A percentile compares a stretch with the other conserved stretches of the same genome.
Conservation (phyloP, 768 basidiomycete species). For the Russula vinacea region DNA sequence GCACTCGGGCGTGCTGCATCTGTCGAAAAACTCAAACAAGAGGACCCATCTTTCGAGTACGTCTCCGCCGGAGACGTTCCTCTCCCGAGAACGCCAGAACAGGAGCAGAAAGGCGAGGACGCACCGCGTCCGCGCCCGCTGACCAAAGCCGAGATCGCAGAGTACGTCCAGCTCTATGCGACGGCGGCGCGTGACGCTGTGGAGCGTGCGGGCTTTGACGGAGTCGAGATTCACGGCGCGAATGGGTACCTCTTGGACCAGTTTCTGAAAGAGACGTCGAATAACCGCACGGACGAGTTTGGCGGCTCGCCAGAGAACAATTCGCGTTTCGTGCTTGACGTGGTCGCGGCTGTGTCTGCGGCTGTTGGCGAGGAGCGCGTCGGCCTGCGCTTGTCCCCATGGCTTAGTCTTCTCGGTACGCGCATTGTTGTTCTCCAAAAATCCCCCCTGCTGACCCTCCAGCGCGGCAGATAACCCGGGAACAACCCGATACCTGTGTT, state of each 20-base stretch:
- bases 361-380: constrained; percentile 44
- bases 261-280: constrained; percentile 40
- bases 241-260: constrained; percentile 42
- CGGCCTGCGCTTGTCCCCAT: constrained; percentile 42
- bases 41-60: constrained; percentile 31
- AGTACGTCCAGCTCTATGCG: constrained; percentile 50
- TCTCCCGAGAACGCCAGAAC: constrained; percentile 7
- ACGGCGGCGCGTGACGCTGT: constrained; percentile 30
- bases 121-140: constrained; percentile 46
- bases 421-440: too few relatives aligned
- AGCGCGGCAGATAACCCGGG: constrained; percentile 45
- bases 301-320: constrained; percentile 51
- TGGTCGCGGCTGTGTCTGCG: constrained; percentile 40
- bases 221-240: constrained; percentile 41
- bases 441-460: neutral
- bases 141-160: constrained; percentile 47
- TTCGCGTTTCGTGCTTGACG: constrained; percentile 45
- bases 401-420: constrained; percentile 29
- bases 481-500: constrained; percentile 54
- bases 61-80: constrained; percentile 34
- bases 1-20: constrained; percentile 44
- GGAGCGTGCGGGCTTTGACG: constrained; percentile 42
- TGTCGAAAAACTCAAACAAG: constrained; percentile 26
- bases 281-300: constrained; percentile 47
- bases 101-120: neutral